phyloP scores from a whole-genome alignment of 192 early-diverging fungal genomes.

The Mortierella antarctica region DNA sequence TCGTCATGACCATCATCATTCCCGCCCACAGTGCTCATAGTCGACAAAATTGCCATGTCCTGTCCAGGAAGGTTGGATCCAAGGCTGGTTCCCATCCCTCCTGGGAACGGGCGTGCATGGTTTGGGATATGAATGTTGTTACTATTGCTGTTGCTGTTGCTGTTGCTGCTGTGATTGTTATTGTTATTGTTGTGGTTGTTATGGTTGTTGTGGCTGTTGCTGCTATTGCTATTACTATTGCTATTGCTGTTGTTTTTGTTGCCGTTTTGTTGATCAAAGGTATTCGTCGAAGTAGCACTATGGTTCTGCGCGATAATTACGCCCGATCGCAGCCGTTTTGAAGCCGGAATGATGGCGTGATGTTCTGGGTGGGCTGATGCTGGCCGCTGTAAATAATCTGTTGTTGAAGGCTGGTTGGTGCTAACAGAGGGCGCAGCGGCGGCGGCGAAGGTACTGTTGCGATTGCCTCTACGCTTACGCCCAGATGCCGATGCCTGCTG shows the following conservation, averaged over 20 bases:
- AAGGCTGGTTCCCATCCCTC: background rate
- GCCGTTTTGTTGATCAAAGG: background rate
- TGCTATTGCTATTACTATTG: background rate
- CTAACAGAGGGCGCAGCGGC: too few relatives aligned
- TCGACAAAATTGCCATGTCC: constrained; percentile 6
- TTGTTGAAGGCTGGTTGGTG: too few relatives aligned
- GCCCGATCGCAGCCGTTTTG: too few relatives aligned
- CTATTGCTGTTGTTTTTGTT: background rate
- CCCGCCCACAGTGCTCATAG: background rate
- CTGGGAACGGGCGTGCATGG: constrained; percentile 2
- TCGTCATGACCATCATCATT: background rate
- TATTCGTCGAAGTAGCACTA: too few relatives aligned
- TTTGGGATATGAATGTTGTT: constrained; percentile 1
- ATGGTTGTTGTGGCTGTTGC: background rate
- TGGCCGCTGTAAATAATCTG: too few relatives aligned
- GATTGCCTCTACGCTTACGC: too few relatives aligned
- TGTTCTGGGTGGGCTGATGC: too few relatives aligned
- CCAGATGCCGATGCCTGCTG: too few relatives aligned
- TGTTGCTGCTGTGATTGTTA: background rate
- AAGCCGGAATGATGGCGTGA: too few relatives aligned
- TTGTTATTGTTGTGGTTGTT: background rate
- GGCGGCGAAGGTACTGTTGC: too few relatives aligned
- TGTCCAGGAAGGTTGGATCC: constrained; percentile 16
- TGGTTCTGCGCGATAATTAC: too few relatives aligned
- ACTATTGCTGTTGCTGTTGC: background rate